phyloP scores from a whole-genome alignment of 2,329 filamentous ascomycete species.

The Nigrograna mackinnonii region DNA sequence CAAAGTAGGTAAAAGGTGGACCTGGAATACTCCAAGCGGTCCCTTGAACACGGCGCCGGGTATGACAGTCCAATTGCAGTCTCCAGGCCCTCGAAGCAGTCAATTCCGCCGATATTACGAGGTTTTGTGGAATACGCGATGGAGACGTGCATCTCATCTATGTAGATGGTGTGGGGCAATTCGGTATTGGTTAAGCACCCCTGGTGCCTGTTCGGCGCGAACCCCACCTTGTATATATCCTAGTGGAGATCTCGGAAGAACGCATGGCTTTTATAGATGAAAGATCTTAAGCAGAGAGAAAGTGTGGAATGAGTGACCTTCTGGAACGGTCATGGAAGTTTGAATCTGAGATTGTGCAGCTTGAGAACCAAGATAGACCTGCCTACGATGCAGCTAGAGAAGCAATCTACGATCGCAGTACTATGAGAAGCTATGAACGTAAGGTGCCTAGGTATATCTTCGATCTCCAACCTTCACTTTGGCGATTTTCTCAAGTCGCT shows the following conservation, averaged over 20 bases:
- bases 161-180: conserved; percentile 7
- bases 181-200: conserved; percentile 3
- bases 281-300: no score
- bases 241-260: neutral
- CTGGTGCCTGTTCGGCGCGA: neutral
- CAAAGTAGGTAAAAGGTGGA: neutral
- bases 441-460: no score
- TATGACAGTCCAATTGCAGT: neutral
- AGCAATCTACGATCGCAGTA: no score
- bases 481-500: no score
- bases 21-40: neutral
- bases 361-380: no score
- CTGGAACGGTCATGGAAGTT: no score
- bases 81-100: neutral
- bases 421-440: no score
- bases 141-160: neutral
- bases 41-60: neutral
- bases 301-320: no score
- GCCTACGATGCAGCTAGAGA: no score
- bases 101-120: neutral
- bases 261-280: neutral
- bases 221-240: conserved; percentile 8
- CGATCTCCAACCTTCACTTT: no score
- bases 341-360: no score
- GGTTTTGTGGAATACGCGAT: neutral